A percentile compares a stretch with the other conserved stretches of the same genome.
Conservation (phyloP, 768 basidiomycete genomes). For the Collybiopsis luxurians region DNA sequence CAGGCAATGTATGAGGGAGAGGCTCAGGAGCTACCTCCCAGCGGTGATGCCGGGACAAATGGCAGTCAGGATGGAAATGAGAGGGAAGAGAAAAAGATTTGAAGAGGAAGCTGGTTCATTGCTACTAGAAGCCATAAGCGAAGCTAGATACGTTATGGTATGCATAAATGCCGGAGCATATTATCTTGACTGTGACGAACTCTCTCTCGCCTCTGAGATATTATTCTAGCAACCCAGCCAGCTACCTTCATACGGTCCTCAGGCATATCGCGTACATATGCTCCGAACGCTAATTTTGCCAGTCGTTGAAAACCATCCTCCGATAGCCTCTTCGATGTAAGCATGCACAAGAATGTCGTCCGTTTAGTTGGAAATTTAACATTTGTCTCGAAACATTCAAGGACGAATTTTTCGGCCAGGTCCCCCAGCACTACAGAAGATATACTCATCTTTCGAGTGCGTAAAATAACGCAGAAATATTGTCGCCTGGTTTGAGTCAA, state of each 20-base stretch:
- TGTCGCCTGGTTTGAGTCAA: too few relatives aligned
- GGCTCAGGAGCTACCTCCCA: too few relatives aligned
- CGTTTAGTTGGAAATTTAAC: not conserved
- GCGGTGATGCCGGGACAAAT: too few relatives aligned
- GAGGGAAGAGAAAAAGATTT: too few relatives aligned
- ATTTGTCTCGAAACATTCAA: not conserved
- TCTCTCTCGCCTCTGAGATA: not conserved
- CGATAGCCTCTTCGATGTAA: conserved; percentile 1
- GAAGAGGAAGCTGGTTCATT: too few relatives aligned
- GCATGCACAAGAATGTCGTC: not conserved
- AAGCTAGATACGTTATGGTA: too few relatives aligned
- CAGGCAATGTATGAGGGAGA: too few relatives aligned
- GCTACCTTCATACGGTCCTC: not conserved
- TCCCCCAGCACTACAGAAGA: not conserved
- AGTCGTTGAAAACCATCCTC: not conserved
- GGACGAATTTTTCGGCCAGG: not conserved
- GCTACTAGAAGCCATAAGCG: too few relatives aligned
- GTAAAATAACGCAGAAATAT: too few relatives aligned
- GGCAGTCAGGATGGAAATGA: too few relatives aligned
- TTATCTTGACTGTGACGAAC: too few relatives aligned
- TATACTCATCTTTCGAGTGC: not conserved
- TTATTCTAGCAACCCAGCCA: not conserved
- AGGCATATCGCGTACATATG: conserved; percentile 1
- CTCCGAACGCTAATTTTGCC: not conserved
- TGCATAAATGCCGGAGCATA: too few relatives aligned